Base-by-base conservation (phyloP, 2,329 filamentous ascomycete genomes). In the Alternaria gaisen region DNA sequence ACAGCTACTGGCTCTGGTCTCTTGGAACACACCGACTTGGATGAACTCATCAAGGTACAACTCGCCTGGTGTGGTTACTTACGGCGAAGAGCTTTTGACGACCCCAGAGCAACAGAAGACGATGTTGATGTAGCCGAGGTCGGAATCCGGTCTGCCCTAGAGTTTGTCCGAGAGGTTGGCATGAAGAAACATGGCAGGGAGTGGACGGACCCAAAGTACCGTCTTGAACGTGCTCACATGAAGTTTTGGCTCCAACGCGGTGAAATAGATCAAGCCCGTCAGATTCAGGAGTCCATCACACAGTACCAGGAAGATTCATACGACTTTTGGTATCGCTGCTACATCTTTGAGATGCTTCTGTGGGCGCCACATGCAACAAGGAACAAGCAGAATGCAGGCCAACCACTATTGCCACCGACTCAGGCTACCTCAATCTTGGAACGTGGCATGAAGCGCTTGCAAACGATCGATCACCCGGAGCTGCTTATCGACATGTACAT, bases 11-110 rank as follows among this genome's bases (percentile, higher is more conserved):
- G 90, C 72, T 93, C 92, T 52, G 90, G 93, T 9, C 84, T 96
- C 42, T 84, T 98, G 5, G 93, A 97, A 75, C 89, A 91, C 64
- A 89, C 93, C 63, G 94, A 93, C 24, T 90, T 97, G 85, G 88
- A 93, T 51, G 91, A 94, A 67, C 88, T 97, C 32, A 86, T 98
- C 60, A 93, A 97, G 71, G 92, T 98, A 73, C 93, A 97, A 73
- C 89, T 92, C 54, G 91, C 94, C 0, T 99, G 95, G 95, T 97
- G 94, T 74, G 93, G 93, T 51, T 98, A 94, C 70, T 85, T 99
- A 20, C 93, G 94, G 67, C 90, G 95, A 24, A 90, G 90, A 50
- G 93, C 94, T 18, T 93, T 97, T 82, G 84, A 89, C 60, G 83
- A 88, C 57, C 84, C 88, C 1, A 87, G 88, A 60, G 88, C 91